Percentiles rank a stretch among this genome's conserved stretches.
These are phyloP conservation scores for Podospora comata DNA, from an alignment of 495 filamentous ascomycete species.

Conservation along the genomic window DNA sequence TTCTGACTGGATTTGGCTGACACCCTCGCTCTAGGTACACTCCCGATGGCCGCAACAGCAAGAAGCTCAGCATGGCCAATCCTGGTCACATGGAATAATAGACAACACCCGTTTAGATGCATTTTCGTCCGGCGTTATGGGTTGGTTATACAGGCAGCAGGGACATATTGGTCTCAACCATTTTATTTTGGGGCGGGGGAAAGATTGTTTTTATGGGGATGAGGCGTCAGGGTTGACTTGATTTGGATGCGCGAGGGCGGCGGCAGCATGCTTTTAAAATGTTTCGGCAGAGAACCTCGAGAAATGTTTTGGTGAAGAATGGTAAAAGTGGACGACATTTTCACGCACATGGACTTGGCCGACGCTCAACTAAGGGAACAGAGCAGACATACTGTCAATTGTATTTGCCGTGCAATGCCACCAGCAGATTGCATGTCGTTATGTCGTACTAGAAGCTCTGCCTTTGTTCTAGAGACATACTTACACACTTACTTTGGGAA, in stretches of 20 bases:
- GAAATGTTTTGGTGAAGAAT: background rate
- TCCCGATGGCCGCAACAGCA: conserved; percentile 51
- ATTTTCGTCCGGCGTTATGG: conserved; percentile 13
- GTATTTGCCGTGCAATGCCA: no score
- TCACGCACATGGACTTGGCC: no score
- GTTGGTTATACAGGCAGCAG: conserved; percentile 3
- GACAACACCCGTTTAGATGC: conserved; percentile 2
- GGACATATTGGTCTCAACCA: background rate
- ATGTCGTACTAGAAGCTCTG: no score
- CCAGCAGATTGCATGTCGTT: no score
- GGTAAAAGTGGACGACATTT: no score
- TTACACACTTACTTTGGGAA: no score
- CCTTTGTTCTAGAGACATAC: no score
- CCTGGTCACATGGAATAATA: conserved; percentile 7
- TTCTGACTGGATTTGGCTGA: background rate
- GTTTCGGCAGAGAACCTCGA: background rate
- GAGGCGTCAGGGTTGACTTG: conserved; percentile 19
- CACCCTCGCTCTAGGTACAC: conserved; percentile 40
- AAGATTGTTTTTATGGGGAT: conserved; percentile 3
- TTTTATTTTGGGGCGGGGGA: background rate
- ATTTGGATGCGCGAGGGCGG: conserved; percentile 3
- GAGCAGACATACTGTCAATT: no score
- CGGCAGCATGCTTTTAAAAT: background rate
- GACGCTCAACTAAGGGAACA: no score
- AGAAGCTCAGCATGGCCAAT: conserved; percentile 42